A percentile compares a stretch with the other conserved stretches of the same genome.
These are phyloP conservation scores for Capsicum pubescens DNA, from an alignment of 257 asterid genomes.

Conservation along the genomic window DNA sequence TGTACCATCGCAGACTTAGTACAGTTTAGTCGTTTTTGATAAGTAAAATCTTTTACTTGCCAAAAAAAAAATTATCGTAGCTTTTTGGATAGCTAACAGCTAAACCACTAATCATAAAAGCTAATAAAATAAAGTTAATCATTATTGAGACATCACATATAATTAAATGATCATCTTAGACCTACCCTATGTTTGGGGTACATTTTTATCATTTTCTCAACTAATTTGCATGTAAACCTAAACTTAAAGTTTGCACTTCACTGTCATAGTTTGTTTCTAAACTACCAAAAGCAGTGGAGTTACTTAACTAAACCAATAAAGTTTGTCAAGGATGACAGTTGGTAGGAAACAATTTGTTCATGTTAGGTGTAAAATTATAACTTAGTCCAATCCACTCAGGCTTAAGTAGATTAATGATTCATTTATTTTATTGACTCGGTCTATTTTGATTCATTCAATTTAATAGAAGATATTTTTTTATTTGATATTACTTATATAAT, in stretches of 20 bases:
- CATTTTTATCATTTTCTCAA: background rate
- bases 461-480: too few relatives aligned
- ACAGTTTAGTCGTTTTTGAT: background rate
- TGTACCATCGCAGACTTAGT: background rate
- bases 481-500: too few relatives aligned
- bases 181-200: background rate
- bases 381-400: too few relatives aligned
- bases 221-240: background rate
- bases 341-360: background rate
- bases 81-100: background rate
- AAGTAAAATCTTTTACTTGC: background rate
- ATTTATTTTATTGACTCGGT: too few relatives aligned
- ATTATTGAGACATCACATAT: background rate
- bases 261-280: background rate
- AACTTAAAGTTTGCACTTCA: background rate
- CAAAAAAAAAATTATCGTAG: background rate
- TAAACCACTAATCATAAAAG: background rate
- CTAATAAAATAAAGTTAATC: too few relatives aligned
- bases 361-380: too few relatives aligned
- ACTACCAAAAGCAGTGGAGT: background rate
- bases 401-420: too few relatives aligned
- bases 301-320: conserved; percentile 12
- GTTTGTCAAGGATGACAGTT: background rate
- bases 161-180: background rate
- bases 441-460: too few relatives aligned